A percentile compares a stretch with the other conserved stretches of the same genome.
phyloP scores from a whole-genome alignment of 2,329 filamentous ascomycete species.

The Thielaviopsis musarum region DNA sequence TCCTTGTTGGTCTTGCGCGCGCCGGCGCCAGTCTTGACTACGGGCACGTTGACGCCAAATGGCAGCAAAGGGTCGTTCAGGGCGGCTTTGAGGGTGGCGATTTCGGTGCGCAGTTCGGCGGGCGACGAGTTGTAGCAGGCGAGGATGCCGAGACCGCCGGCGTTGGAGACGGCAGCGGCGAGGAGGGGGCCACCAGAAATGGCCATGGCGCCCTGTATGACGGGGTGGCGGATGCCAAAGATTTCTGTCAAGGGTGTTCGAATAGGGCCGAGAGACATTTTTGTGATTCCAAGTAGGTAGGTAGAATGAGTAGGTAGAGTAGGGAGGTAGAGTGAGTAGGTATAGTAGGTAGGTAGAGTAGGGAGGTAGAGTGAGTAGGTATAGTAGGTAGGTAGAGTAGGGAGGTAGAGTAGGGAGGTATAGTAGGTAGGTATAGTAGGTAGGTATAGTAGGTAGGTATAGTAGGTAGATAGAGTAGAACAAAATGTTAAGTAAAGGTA shows the following conservation, averaged over 20 bases:
- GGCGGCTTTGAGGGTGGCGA: slow-evolving; percentile 69
- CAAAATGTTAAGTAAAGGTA: too few species aligned
- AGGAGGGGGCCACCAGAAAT: slow-evolving; percentile 62
- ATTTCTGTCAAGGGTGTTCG: slow-evolving; percentile 64
- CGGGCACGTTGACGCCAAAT: slow-evolving; percentile 80
- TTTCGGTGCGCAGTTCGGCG: slow-evolving; percentile 57
- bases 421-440: neutral
- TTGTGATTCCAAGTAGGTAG: neutral
- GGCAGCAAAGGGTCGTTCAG: slow-evolving; percentile 51
- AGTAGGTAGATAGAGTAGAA: neutral
- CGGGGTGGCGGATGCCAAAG: slow-evolving; percentile 70
- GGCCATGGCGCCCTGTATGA: slow-evolving; percentile 90
- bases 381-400: too few species aligned
- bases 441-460: neutral
- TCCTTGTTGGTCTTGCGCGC: slow-evolving; percentile 90
- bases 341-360: neutral
- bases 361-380: neutral
- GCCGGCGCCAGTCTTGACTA: slow-evolving; percentile 71
- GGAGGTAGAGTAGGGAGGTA: too few species aligned
- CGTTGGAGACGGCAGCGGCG: slow-evolving; percentile 76
- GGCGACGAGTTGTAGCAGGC: slow-evolving; percentile 59
- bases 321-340: neutral
- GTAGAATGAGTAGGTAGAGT: neutral
- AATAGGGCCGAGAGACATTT: slow-evolving; percentile 33
- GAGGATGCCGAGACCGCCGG: slow-evolving; percentile 67